Conservation (phyloP, 169 alveolate species). For the Plasmodium inui region DNA sequence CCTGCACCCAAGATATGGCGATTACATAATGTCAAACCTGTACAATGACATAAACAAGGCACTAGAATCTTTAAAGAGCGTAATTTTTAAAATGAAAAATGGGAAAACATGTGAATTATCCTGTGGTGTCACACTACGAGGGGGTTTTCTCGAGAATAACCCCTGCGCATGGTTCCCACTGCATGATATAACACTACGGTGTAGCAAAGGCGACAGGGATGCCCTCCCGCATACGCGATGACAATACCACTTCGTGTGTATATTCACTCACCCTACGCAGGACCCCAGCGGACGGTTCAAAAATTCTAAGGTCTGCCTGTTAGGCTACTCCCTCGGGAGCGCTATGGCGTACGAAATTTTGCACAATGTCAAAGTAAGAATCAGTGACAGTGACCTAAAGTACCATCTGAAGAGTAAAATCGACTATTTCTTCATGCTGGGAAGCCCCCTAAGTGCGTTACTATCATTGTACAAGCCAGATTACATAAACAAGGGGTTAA, state of each 20-base stretch:
- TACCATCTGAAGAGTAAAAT: conserved; percentile 82
- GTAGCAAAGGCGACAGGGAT: background rate
- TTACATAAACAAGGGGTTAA: conserved; percentile 81
- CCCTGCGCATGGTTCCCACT: background rate
- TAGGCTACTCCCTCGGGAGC: conserved; percentile 90
- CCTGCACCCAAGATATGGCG: conserved; percentile 88
- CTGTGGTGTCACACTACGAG: background rate
- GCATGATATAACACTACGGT: background rate
- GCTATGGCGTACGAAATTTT: conserved; percentile 86
- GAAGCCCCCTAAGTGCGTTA: conserved; percentile 88
- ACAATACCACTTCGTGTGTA: background rate
- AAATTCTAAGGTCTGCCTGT: conserved; percentile 83
- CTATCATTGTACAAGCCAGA: conserved; percentile 83
- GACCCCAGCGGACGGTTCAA: conserved; percentile 84
- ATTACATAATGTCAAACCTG: conserved; percentile 82
- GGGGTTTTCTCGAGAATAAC: no score
- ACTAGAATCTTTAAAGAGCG: conserved; percentile 79
- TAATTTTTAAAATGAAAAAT: conserved; percentile 14
- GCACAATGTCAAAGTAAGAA: conserved; percentile 63
- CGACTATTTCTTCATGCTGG: conserved; percentile 87
- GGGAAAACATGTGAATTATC: background rate
- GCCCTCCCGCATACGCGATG: background rate
- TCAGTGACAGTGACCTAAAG: conserved; percentile 53
- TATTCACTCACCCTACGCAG: conserved; percentile 28
- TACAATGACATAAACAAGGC: conserved; percentile 85